Base-by-base conservation (phyloP, 352 stramenopile genomes). In the Globisporangium spiculum region DNA sequence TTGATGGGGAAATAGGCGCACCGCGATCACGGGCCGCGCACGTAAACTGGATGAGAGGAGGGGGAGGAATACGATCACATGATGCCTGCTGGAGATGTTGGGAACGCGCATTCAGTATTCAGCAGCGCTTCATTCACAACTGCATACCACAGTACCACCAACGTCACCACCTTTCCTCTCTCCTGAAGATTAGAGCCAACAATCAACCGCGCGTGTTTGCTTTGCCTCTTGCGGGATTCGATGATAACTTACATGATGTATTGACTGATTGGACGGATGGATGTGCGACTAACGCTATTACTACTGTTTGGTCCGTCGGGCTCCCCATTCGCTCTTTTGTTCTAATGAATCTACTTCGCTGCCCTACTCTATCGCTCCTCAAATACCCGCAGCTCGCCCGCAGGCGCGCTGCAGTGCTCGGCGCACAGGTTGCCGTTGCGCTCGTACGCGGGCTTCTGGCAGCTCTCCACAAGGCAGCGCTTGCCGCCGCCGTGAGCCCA, bases 341-440 rank as follows among this genome's bases (percentile, higher is more conserved):
- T 18, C 41, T 50, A 50, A 20, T 50, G 44, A 52, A 52, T 52
- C 44, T 52, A 52, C 44, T n/a, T 7, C 32, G 32, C 32, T 22
- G 16, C 14, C 41, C 41, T 50, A 20, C 14, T n/a, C 44, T 24
- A 52, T 41, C 38, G 12, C 38, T 65, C 30, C 38, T 24, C 8
- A 8, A 24, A 41, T 24, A 10, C 10, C 8, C 7, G 9, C n/a
- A 38, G 16, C 53, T 61, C 53, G 24, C 27, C 32, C 7, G n/a
- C n/a, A 20, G 14, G 1, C 18, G 9, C 50, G 41, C 27, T 36
- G 57, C 69, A 77, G 54, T 83, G 76, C 30, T 73, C 69, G 24
- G 68, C 67, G 54, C 83, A 91, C 22, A 83, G 76, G 57, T 91
- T 88, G 63, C 75, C 76, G 53, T 84, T 88, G 62, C 81, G 79